These are phyloP conservation scores for Lenzites betulinus DNA, from an alignment of 768 basidiomycete genomes.

Conservation along the genomic window DNA sequence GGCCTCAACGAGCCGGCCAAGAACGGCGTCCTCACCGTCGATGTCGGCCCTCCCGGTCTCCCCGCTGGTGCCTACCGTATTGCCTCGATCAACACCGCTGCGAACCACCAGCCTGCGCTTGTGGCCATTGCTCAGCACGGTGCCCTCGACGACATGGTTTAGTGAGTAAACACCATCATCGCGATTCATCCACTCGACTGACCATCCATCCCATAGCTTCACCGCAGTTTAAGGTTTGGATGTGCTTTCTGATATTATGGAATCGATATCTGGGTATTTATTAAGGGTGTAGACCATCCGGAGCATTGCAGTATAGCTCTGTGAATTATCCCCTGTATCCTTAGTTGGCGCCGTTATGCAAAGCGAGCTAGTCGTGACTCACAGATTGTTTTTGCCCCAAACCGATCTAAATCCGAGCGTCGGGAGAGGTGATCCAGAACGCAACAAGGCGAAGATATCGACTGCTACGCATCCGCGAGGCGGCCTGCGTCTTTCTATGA, in stretches of 20 bases:
- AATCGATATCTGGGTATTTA: conserved; percentile 1
- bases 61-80: conserved; percentile 42
- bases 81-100: conserved; percentile 46
- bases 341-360: conserved; percentile 3
- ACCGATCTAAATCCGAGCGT: no score
- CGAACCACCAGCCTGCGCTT: conserved; percentile 46
- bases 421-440: background rate
- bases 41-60: background rate
- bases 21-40: conserved; percentile 41
- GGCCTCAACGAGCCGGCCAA: conserved; percentile 49
- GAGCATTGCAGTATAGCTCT: background rate
- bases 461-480: background rate
- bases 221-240: conserved; percentile 17
- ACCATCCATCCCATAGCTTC: conserved; percentile 15
- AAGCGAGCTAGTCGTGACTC: conserved; percentile 4
- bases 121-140: conserved; percentile 48
- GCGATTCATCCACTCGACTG: background rate
- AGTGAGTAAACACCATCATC: conserved; percentile 18
- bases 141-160: conserved; percentile 41
- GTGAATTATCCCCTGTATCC: conserved; percentile 2
- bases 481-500: background rate
- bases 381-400: background rate
- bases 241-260: no score
- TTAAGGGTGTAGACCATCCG: conserved; percentile 11
- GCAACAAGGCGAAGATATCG: background rate